These are phyloP conservation scores for Arthrobotrys sphaeroides DNA, from an alignment of 2,329 filamentous ascomycete genomes.

Conservation along the genomic window DNA sequence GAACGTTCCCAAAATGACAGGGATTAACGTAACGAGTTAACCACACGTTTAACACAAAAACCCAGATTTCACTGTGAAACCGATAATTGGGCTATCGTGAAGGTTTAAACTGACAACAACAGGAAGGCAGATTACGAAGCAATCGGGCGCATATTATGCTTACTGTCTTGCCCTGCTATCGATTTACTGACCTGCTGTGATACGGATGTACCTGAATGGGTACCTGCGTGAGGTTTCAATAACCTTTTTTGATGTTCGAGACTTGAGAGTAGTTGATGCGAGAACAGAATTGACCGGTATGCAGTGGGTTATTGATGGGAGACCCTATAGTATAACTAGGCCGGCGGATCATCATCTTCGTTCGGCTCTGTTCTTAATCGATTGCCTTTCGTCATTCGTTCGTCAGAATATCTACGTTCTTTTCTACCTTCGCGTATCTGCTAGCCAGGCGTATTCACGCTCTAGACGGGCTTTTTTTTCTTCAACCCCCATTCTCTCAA, in stretches of 20 bases:
- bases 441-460: neutral
- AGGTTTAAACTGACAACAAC: neutral
- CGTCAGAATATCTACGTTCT: neutral
- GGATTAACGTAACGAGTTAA: neutral
- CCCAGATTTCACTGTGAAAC: constrained; percentile 2
- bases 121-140: neutral
- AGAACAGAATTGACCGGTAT: neutral
- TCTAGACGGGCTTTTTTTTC: neutral
- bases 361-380: neutral
- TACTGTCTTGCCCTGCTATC: too few species aligned
- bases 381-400: neutral
- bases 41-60: neutral
- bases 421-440: neutral
- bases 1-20: neutral
- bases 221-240: too few species aligned
- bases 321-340: too few species aligned
- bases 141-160: too few species aligned
- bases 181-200: too few species aligned
- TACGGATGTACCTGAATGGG: too few species aligned
- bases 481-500: neutral
- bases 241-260: neutral
- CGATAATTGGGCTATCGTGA: neutral
- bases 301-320: neutral
- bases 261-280: neutral
- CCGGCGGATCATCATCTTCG: too few species aligned